These are phyloP conservation scores for Salvia hispanica DNA, from an alignment of 257 asterid species.

Conservation along the genomic window DNA sequence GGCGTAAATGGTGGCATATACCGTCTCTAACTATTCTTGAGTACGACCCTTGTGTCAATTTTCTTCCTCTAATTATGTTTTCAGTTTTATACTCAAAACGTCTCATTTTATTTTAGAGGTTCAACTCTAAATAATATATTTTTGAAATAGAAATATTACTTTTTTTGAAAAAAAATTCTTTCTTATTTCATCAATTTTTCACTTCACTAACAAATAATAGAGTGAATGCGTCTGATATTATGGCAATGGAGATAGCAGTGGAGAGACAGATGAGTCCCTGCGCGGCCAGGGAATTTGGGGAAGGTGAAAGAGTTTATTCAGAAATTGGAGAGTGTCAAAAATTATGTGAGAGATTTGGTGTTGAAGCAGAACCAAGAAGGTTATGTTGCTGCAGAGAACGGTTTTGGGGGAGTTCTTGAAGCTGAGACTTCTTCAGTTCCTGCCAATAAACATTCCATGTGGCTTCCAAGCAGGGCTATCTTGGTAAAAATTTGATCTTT, in stretches of 20 bases:
- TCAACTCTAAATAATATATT: too few species aligned
- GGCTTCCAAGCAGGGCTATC: slow-evolving; percentile 90
- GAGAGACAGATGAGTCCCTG: slow-evolving; percentile 93
- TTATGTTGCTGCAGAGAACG: slow-evolving; percentile 79
- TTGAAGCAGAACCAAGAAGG: slow-evolving; percentile 91
- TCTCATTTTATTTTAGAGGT: too few species aligned
- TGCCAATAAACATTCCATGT: slow-evolving; percentile 89
- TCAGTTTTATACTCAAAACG: too few species aligned
- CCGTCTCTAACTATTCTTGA: too few species aligned
- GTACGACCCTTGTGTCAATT: too few species aligned
- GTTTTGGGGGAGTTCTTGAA: slow-evolving; percentile 81
- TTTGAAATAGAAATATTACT: too few species aligned
- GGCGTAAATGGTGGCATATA: too few species aligned
- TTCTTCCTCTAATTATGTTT: too few species aligned
- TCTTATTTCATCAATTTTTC: too few species aligned
- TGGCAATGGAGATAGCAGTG: slow-evolving; percentile 50
- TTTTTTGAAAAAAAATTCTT: too few species aligned
- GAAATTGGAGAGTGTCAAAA: slow-evolving; percentile 45
- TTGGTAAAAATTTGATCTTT: slow-evolving; percentile 51
- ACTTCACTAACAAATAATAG: too few species aligned
- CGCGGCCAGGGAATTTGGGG: slow-evolving; percentile 78
- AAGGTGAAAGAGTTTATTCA: slow-evolving; percentile 75
- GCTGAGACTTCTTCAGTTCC: slow-evolving; percentile 65
- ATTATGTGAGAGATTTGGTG: slow-evolving; percentile 57
- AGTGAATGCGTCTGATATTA: too few species aligned